Evolutionary conservation across 345 rosid species (phyloP).

Genomic region (Abelmoschus esculentus): DNA sequence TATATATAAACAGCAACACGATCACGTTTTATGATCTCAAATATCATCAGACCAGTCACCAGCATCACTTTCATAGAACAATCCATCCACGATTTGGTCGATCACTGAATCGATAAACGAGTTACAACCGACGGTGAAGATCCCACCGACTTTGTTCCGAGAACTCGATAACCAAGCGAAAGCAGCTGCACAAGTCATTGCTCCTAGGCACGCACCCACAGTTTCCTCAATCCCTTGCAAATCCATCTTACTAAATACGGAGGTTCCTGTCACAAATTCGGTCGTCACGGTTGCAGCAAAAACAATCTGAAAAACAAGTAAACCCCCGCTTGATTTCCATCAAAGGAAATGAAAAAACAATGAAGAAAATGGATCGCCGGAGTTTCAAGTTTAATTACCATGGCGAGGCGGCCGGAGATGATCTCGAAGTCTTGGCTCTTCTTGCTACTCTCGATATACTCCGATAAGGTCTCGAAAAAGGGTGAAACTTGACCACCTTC

Average conservation of each 20-base stretch:
- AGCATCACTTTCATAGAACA: slow-evolving; percentile 61
- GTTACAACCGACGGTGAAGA: slow-evolving; percentile 65
- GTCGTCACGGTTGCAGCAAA: slow-evolving; percentile 65
- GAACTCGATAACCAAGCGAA: slow-evolving; percentile 88
- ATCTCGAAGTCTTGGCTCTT: slow-evolving; percentile 92
- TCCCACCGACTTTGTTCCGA: slow-evolving; percentile 56
- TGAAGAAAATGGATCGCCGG: no score
- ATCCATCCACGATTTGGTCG: slow-evolving; percentile 85
- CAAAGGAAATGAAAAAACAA: background rate
- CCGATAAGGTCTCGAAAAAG: slow-evolving; percentile 69
- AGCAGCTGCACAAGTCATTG: slow-evolving; percentile 52
- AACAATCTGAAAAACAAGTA: slow-evolving; percentile 41
- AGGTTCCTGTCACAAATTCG: slow-evolving; percentile 73
- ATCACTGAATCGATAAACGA: slow-evolving; percentile 74
- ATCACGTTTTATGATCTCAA: slow-evolving; percentile 13
- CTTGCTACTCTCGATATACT: slow-evolving; percentile 81
- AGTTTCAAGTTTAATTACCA: slow-evolving; percentile 32
- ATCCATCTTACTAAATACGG: slow-evolving; percentile 72
- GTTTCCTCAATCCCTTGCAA: slow-evolving; percentile 65
- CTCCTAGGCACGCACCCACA: slow-evolving; percentile 56
- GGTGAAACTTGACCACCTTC: slow-evolving; percentile 41
- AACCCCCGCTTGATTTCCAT: background rate
- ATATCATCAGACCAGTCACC: slow-evolving; percentile 67
- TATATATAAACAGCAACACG: background rate
- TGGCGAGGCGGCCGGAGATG: slow-evolving; percentile 83